Base-by-base conservation (phyloP, 805 yeast species). In the Yarrowia phangngaensis region DNA sequence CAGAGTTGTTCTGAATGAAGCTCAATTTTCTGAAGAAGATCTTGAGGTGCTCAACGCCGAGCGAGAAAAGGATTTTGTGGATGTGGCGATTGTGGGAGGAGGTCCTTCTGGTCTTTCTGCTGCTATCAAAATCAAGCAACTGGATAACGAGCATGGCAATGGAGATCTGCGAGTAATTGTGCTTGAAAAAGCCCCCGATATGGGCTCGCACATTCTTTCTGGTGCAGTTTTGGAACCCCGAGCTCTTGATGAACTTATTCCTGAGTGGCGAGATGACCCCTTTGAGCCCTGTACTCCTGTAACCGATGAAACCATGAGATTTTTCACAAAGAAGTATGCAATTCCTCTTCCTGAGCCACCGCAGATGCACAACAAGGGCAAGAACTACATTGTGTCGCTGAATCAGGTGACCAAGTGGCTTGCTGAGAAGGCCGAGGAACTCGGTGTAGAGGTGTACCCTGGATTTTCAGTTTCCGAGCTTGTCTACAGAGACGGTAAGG, bases 31-130 rank as follows among this genome's bases (percentile, higher is more conserved):
- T 31, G 50, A 45, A 40, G 50, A 45, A 13, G 50, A 45, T 17
- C 31, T 32, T 2, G 50, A 45, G 6, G 31, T 45, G 14, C 50
- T 55, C 24, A 17, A 40, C 8, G 82, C 78, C 53, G 85, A 81
- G 54, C 71, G 97, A 51, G 95, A 84, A 5, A 76, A 73, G 11
- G 98, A 92, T 60, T 76, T 78, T 23, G 96, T 86, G 11, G 98
- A 92, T 64, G 95, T 92, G 16, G 84, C 95, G 59, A 87, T 92
- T 45, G 95, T 92, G 2, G 98, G 98, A 32, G 97, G 95, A 26
- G 98, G 98, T 0, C 97, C 97, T 6, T 94, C 97, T 1, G 98
- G 98, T 3, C 70, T 92, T 43, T 89, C 96, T 1, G 82, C 98
- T 2, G 97, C 97, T 9, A 92, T 92, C 54, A 75, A 76, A 56